Percentiles rank a stretch among this genome's conserved stretches.
Evolutionary conservation across 768 basidiomycete species (phyloP).

Genomic region (Tricholoma furcatifolium): DNA sequence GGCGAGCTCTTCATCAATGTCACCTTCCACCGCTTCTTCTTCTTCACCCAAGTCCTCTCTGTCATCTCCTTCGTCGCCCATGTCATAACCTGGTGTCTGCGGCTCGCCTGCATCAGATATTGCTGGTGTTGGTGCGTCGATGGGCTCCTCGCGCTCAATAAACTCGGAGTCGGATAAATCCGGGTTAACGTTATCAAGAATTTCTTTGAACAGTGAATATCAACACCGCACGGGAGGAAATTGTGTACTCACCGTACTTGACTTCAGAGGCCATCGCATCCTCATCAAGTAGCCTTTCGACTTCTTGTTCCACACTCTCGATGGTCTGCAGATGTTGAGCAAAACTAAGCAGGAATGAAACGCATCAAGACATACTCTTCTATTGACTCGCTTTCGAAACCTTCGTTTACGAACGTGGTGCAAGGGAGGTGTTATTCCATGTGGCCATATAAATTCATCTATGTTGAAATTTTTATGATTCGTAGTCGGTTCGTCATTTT

Average conservation of each 20-base stretch:
- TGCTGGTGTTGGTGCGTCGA: conserved; percentile 72
- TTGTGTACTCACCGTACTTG: conserved; percentile 60
- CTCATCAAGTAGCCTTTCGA: conserved; percentile 81
- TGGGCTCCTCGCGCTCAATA: conserved; percentile 62
- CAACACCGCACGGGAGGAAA: not conserved
- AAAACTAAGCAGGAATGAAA: not conserved
- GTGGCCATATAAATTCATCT: conserved; percentile 97
- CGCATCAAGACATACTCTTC: conserved; percentile 51
- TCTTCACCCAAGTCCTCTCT: conserved; percentile 58
- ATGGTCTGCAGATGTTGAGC: conserved; percentile 59
- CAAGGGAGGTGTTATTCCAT: conserved; percentile 92
- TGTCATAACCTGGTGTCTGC: conserved; percentile 56
- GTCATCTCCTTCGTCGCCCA: conserved; percentile 57
- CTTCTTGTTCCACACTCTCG: conserved; percentile 92
- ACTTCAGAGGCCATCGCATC: conserved; percentile 75
- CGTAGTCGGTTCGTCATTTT: conserved; percentile 63
- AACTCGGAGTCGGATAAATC: conserved; percentile 90
- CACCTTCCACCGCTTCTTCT: conserved; percentile 69
- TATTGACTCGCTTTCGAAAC: conserved; percentile 88
- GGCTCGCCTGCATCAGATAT: conserved; percentile 66
- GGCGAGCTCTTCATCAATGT: conserved; percentile 86
- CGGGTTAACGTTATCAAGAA: conserved; percentile 88
- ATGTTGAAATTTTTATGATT: conserved; percentile 76
- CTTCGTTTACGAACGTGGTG: conserved; percentile 88
- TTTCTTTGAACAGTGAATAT: conserved; percentile 42